A percentile compares a stretch with the other conserved stretches of the same genome.
phyloP scores from a whole-genome alignment of 2,329 filamentous ascomycete genomes.

The Diaporthe citri region DNA sequence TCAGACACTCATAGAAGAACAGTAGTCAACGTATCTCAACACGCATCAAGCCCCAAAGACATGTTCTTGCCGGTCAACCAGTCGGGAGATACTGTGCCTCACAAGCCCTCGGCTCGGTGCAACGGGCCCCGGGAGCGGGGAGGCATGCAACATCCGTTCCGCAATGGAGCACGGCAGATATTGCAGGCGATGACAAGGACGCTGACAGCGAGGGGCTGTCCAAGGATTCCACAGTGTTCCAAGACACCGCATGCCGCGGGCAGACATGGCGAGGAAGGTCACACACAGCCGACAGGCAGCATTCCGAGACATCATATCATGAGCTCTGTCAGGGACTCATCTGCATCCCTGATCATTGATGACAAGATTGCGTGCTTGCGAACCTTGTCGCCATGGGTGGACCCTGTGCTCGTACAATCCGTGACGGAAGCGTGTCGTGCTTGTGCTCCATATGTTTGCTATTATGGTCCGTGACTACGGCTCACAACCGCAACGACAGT shows the following conservation, averaged over 20 bases:
- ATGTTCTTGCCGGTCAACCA: not conserved
- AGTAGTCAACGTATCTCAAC: not conserved
- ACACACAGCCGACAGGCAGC: constrained; percentile 18
- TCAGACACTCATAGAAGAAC: not conserved
- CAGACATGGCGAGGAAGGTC: constrained; percentile 4
- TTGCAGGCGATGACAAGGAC: constrained; percentile 2
- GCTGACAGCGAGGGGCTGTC: not conserved
- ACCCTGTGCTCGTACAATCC: not conserved
- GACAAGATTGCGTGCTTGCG: not conserved
- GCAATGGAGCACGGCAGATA: constrained; percentile 3
- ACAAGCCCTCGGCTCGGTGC: not conserved
- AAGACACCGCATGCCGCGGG: constrained; percentile 12
- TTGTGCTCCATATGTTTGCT: not conserved
- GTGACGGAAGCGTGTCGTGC: not conserved
- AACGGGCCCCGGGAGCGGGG: not conserved
- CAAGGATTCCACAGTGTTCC: not conserved
- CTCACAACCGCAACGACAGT: not conserved
- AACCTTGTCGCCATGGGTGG: not conserved
- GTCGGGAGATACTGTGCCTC: not conserved
- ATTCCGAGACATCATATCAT: constrained; percentile 26
- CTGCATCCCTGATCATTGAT: not conserved
- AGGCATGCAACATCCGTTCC: not conserved
- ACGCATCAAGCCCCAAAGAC: not conserved
- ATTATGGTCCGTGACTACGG: not conserved
- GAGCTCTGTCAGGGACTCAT: not conserved